A percentile compares a stretch with the other conserved stretches of the same genome.
Conservation (phyloP, 805 yeast genomes). For the Suhomyces emberorum region DNA sequence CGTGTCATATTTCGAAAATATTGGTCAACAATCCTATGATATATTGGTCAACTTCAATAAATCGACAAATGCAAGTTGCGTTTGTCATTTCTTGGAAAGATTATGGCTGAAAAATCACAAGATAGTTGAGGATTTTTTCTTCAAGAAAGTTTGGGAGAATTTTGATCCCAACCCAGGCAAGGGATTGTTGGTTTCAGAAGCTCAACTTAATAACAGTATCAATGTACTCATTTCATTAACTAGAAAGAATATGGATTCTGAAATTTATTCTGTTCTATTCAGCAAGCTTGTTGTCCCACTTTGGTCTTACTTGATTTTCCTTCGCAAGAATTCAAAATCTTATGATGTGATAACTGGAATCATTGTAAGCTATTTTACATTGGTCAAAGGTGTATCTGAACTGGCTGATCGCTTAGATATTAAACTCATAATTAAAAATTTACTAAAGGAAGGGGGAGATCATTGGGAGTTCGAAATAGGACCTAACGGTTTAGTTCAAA, state of each 20-base stretch:
- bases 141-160: slow-evolving; percentile 45
- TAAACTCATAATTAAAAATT: slow-evolving; percentile 31
- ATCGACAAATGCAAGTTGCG: slow-evolving; percentile 56
- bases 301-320: slow-evolving; percentile 48
- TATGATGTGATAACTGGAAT: slow-evolving; percentile 34
- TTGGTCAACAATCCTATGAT: slow-evolving; percentile 63
- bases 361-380: slow-evolving; percentile 35
- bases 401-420: slow-evolving; percentile 18
- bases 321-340: slow-evolving; percentile 26
- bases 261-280: slow-evolving; percentile 22
- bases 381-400: slow-evolving; percentile 17
- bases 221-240: slow-evolving; percentile 65
- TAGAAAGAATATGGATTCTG: slow-evolving; percentile 32
- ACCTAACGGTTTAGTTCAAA: slow-evolving; percentile 36
- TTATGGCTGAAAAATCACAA: slow-evolving; percentile 48
- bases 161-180: slow-evolving; percentile 33
- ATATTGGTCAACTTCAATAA: slow-evolving; percentile 57
- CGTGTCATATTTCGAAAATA: slow-evolving; percentile 48
- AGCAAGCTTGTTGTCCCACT: slow-evolving; percentile 30
- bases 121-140: slow-evolving; percentile 58
- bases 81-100: slow-evolving; percentile 51
- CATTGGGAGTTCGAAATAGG: slow-evolving; percentile 44
- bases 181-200: slow-evolving; percentile 41
- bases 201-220: slow-evolving; percentile 55
- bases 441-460: slow-evolving; percentile 27